Evolutionary conservation across 2,329 filamentous ascomycete species (phyloP).

Genomic region (Colletotrichum eleusines): DNA sequence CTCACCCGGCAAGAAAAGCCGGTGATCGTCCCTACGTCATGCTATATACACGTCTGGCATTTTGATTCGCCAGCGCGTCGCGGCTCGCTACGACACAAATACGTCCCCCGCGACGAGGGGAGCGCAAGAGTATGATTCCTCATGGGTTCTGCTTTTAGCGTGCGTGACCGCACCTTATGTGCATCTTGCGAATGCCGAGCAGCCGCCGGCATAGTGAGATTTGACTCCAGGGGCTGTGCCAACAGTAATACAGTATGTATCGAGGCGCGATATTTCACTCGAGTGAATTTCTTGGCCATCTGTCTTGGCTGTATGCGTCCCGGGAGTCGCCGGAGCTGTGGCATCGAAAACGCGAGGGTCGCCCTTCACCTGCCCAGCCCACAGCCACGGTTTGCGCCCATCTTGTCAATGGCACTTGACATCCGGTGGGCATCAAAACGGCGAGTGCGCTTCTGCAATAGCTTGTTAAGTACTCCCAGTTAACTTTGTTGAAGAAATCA

Average conservation of each 20-base stretch:
- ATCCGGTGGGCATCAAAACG: neutral
- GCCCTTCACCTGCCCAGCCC: constrained; percentile 30
- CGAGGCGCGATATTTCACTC: neutral
- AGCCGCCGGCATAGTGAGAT: neutral
- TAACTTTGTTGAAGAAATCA: neutral
- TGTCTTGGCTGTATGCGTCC: constrained; percentile 21
- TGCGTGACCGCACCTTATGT: constrained; percentile 2
- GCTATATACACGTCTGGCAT: constrained; percentile 8
- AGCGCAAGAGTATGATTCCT: neutral
- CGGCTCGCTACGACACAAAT: constrained; percentile 27
- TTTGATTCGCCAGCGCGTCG: constrained; percentile 21
- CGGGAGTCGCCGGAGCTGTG: neutral
- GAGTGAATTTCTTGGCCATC: constrained; percentile 23
- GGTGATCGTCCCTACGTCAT: constrained; percentile 36
- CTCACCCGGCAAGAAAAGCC: constrained; percentile 33
- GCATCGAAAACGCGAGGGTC: constrained; percentile 4
- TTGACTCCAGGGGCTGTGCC: constrained; percentile 19
- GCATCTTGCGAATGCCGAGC: constrained; percentile 8
- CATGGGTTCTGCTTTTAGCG: neutral
- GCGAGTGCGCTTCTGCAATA: neutral
- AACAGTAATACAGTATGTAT: constrained; percentile 2
- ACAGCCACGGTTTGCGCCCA: constrained; percentile 28
- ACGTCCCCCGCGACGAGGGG: constrained; percentile 12
- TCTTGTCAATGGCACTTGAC: neutral
- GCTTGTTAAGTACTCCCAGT: constrained; percentile 12